phyloP scores from a whole-genome alignment of 129 eudicot species.

The Escallonia herrerae region DNA sequence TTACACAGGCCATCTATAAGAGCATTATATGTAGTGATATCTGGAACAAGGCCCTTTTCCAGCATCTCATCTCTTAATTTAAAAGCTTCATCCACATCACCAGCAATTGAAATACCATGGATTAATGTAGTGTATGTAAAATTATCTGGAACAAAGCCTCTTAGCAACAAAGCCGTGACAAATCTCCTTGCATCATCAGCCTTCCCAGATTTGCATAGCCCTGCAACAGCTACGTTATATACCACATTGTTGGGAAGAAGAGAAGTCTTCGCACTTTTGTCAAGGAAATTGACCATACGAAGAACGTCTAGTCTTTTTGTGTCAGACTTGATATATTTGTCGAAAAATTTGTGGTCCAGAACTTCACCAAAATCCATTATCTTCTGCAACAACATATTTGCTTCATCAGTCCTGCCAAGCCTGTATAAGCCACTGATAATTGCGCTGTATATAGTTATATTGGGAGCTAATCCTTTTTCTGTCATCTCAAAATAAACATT shows the following conservation, averaged over 20 bases:
- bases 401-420: conserved; percentile 52
- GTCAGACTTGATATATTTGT: conserved; percentile 25
- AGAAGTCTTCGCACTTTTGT: conserved; percentile 27
- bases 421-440: conserved; percentile 58
- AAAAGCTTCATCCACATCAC: conserved; percentile 69
- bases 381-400: conserved; percentile 58
- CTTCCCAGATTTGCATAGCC: conserved; percentile 69
- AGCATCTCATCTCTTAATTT: conserved; percentile 75
- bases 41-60: conserved; percentile 55
- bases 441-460: conserved; percentile 48
- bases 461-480: conserved; percentile 57
- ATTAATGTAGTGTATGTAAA: conserved; percentile 70
- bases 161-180: conserved; percentile 31
- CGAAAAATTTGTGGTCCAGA: conserved; percentile 25
- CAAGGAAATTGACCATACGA: conserved; percentile 30
- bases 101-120: conserved; percentile 53
- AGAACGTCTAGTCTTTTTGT: conserved; percentile 18
- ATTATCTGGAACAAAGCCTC: conserved; percentile 67
- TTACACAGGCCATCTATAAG: conserved; percentile 68
- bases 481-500: conserved; percentile 57
- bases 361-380: conserved; percentile 48
- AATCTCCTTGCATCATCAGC: conserved; percentile 45
- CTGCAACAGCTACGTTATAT: conserved; percentile 66
- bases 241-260: conserved; percentile 45
- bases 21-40: conserved; percentile 60